Evolutionary conservation across 805 yeast genomes (phyloP).

Genomic region (Yamadazyma endophytica): DNA sequence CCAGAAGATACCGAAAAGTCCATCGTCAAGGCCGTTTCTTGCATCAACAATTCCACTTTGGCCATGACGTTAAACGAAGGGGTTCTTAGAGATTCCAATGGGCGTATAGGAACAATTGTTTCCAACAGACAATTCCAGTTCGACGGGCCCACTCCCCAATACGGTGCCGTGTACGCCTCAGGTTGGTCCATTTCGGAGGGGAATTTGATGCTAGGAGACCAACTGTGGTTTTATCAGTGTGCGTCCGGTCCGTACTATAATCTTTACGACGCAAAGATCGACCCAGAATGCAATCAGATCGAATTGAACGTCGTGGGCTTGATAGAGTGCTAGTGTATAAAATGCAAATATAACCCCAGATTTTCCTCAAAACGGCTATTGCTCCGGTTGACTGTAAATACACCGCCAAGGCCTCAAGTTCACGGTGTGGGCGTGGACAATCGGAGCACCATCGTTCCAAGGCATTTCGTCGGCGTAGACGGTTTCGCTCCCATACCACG

Average conservation of each 20-base stretch:
- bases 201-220: conserved; percentile 28
- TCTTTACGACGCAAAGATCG: conserved; percentile 30
- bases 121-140: conserved; percentile 36
- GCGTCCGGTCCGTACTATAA: conserved; percentile 37
- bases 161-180: conserved; percentile 33
- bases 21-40: conserved; percentile 26
- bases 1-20: conserved; percentile 8
- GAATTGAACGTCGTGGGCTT: conserved; percentile 33
- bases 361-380: too few species aligned
- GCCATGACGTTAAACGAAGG: conserved; percentile 26
- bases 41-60: conserved; percentile 21
- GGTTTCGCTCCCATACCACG: too few species aligned
- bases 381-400: too few species aligned
- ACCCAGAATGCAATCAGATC: conserved; percentile 32
- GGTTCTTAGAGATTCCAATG: conserved; percentile 25
- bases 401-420: too few species aligned
- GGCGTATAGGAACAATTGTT: conserved; percentile 36
- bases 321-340: conserved; percentile 20
- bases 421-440: too few species aligned
- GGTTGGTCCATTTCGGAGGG: conserved; percentile 36
- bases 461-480: too few species aligned
- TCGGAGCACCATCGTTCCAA: too few species aligned
- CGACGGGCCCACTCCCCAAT: conserved; percentile 39
- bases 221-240: conserved; percentile 34
- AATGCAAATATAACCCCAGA: too few species aligned